Conservation (phyloP, 2,329 filamentous ascomycete genomes). For the Fusarium brevicatenulatum region DNA sequence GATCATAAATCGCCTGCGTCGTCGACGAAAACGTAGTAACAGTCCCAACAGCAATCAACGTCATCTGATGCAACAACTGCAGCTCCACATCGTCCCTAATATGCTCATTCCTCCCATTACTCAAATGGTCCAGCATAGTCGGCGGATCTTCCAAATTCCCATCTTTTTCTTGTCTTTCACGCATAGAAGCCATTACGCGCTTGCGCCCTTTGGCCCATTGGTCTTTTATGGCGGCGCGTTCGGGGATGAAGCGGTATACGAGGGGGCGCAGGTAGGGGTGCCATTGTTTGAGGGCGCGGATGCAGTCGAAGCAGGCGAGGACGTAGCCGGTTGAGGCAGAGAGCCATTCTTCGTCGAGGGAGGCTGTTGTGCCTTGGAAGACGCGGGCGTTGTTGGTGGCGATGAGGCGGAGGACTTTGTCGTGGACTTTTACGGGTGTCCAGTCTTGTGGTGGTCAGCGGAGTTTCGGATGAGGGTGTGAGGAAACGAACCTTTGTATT, state of each 20-base stretch:
- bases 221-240: slow-evolving; percentile 7
- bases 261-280: slow-evolving; percentile 11
- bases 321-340: slow-evolving; percentile 6
- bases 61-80: slow-evolving; percentile 21
- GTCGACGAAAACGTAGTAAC: slow-evolving; percentile 34
- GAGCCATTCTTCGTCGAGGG: slow-evolving; percentile 18
- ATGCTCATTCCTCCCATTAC: not conserved
- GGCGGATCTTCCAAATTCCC: not conserved
- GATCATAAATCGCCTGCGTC: slow-evolving; percentile 35
- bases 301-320: slow-evolving; percentile 13
- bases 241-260: slow-evolving; percentile 14
- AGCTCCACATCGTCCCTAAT: slow-evolving; percentile 5
- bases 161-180: not conserved
- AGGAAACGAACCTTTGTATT: not conserved
- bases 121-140: slow-evolving; percentile 6
- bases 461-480: accelerated
- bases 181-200: slow-evolving; percentile 1
- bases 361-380: slow-evolving; percentile 16
- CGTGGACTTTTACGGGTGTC: slow-evolving; percentile 14
- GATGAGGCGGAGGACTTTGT: slow-evolving; percentile 1
- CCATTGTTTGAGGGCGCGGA: slow-evolving; percentile 23
- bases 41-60: slow-evolving; percentile 23
- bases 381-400: slow-evolving; percentile 20
- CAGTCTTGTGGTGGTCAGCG: not conserved
- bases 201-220: slow-evolving; percentile 21